Percentiles rank a stretch among this genome's conserved stretches.
These are phyloP conservation scores for Anthracocystis setariae DNA, from an alignment of 1,284 basidiomycete species.

Conservation along the genomic window DNA sequence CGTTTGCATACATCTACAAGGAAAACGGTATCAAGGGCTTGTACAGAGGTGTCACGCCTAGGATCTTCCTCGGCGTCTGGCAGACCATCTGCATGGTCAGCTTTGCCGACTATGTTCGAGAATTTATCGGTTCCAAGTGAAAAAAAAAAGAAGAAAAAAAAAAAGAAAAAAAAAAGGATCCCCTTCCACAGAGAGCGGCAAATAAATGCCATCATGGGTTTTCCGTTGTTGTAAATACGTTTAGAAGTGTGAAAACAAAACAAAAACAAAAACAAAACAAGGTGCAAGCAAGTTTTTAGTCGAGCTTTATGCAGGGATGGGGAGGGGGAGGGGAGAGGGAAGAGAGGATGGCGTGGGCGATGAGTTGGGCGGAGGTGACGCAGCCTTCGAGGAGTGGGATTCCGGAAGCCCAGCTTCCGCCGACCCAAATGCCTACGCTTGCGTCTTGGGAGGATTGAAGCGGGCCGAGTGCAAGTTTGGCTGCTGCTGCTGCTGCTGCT, in stretches of 20 bases:
- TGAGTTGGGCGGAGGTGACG: constrained; percentile 17
- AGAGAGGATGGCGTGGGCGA: constrained; percentile 19
- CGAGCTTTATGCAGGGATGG: too few relatives aligned
- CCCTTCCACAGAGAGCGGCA: too few relatives aligned
- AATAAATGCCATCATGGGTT: too few relatives aligned
- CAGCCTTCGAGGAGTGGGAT: constrained; percentile 43
- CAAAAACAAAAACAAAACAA: too few relatives aligned
- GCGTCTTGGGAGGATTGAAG: constrained; percentile 3
- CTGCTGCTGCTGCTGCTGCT: too few relatives aligned
- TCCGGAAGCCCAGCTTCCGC: constrained; percentile 27
- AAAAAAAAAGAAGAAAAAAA: too few relatives aligned
- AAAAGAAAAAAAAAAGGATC: too few relatives aligned
- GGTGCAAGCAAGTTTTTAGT: too few relatives aligned
- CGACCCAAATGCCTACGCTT: constrained; percentile 11
- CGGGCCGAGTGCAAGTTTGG: constrained; percentile 9
- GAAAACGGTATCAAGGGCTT: constrained; percentile 96
- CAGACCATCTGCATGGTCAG: constrained; percentile 98
- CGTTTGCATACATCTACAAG: constrained; percentile 89
- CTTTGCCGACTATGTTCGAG: constrained; percentile 86
- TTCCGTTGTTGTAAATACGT: too few relatives aligned
- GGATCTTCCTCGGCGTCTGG: constrained; percentile 95
- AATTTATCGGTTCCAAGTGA: constrained; percentile 48
- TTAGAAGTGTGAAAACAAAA: too few relatives aligned
- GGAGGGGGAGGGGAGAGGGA: too few relatives aligned
- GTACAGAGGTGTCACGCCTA: constrained; percentile 95